A percentile compares a stretch with the other conserved stretches of the same genome.
Evolutionary conservation across 1,139 yeast species (phyloP).

Genomic region (Saccharomyces pastorianus): DNA sequence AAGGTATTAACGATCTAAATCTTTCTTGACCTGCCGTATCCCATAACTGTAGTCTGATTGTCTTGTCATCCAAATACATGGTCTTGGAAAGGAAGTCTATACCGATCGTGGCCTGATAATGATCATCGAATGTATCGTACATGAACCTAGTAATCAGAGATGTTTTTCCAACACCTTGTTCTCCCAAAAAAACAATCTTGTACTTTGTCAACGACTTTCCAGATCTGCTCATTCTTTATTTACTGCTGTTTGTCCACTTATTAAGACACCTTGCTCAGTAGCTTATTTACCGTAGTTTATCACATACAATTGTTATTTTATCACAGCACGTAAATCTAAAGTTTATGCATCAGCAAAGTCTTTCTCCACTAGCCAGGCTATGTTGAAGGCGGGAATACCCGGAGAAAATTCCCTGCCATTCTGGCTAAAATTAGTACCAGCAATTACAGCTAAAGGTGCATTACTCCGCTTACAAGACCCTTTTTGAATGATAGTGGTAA

Average conservation of each 20-base stretch:
- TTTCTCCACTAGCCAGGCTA: not conserved
- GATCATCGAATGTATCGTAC: slow-evolving; percentile 98
- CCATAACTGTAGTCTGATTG: slow-evolving; percentile 75
- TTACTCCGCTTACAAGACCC: too few species aligned
- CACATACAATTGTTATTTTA: not conserved
- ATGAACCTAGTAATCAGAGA: slow-evolving; percentile 90
- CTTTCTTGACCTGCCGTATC: slow-evolving; percentile 99
- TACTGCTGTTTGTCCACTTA: not conserved
- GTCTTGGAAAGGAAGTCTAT: slow-evolving; percentile 89
- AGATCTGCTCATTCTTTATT: slow-evolving; percentile 20
- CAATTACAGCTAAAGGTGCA: not conserved
- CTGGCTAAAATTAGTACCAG: not conserved
- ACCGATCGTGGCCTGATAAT: slow-evolving; percentile 89
- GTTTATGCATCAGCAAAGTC: not conserved
- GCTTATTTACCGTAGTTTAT: too few species aligned
- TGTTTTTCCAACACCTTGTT: slow-evolving; percentile 94
- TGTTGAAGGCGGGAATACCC: not conserved
- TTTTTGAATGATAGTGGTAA: too few species aligned
- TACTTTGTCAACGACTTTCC: slow-evolving; percentile 49
- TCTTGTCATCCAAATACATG: slow-evolving; percentile 69
- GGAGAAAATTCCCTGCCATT: not conserved
- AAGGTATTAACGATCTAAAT: slow-evolving; percentile 86
- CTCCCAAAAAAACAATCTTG: slow-evolving; percentile 94
- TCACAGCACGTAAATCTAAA: not conserved
- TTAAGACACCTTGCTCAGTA: too few species aligned